These are phyloP conservation scores for Paramecium bursaria DNA, from an alignment of 73 alveolate species.

Conservation along the genomic window DNA sequence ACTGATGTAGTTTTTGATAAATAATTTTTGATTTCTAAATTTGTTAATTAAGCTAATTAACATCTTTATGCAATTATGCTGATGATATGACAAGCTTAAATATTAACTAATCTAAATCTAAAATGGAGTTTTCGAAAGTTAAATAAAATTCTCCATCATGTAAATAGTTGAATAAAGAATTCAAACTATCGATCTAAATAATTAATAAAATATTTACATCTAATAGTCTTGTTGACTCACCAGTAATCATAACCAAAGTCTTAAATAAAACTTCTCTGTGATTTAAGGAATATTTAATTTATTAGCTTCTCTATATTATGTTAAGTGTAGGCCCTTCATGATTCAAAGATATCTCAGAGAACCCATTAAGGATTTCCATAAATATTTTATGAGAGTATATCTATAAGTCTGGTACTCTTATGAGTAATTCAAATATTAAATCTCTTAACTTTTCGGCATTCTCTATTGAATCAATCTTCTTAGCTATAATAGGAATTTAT, in stretches of 20 bases:
- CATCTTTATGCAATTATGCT: not conserved
- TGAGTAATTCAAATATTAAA: not conserved
- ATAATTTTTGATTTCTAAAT: slow-evolving; percentile 5
- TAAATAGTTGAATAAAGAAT: not conserved
- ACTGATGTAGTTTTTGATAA: not conserved
- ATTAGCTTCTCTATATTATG: slow-evolving; percentile 5
- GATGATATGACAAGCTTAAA: not conserved
- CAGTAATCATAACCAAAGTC: slow-evolving; percentile 22
- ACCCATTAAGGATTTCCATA: not conserved
- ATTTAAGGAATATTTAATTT: slow-evolving; percentile 24
- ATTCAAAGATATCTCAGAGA: not conserved
- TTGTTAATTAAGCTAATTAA: not conserved
- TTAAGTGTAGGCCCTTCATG: slow-evolving; percentile 29
- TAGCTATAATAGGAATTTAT: slow-evolving; percentile 1
- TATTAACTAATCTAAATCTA: slow-evolving; percentile 11
- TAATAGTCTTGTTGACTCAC: slow-evolving; percentile 18
- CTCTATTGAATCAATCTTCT: slow-evolving; percentile 18
- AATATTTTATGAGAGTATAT: slow-evolving; percentile 7
- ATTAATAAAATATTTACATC: not conserved
- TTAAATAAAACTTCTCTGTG: slow-evolving; percentile 44
- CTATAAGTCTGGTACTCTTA: slow-evolving; percentile 21
- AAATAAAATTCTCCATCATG: not conserved
- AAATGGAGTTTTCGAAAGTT: slow-evolving; percentile 1
- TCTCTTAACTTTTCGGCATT: slow-evolving; percentile 19
- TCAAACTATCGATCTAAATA: no score